Evolutionary conservation across 495 filamentous ascomycete species (phyloP).

Genomic region (Xylaria acuta): DNA sequence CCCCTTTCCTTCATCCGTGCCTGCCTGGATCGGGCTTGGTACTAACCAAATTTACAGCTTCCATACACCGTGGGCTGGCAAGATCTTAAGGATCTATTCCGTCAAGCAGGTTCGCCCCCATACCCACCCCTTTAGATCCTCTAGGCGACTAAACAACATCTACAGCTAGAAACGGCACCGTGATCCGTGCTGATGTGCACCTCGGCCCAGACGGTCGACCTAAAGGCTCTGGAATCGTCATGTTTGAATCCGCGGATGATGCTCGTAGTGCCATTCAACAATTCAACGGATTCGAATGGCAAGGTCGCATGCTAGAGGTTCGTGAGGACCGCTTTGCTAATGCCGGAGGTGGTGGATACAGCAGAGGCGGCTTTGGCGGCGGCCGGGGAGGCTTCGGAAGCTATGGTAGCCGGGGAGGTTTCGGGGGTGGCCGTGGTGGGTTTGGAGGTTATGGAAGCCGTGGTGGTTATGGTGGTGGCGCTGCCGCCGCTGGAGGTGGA

Average conservation of each 20-base stretch:
- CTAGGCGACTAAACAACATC: neutral
- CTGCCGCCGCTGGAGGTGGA: conserved; percentile 49
- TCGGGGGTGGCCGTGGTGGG: conserved; percentile 49
- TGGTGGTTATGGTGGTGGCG: conserved; percentile 45
- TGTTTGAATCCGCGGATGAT: conserved; percentile 92
- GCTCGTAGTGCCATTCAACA: conserved; percentile 94
- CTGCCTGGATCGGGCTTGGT: conserved; percentile 35
- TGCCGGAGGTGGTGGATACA: conserved; percentile 57
- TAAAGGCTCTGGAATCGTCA: conserved; percentile 95
- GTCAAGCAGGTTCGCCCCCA: conserved; percentile 84
- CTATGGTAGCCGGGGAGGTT: conserved; percentile 56
- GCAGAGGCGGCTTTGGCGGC: conserved; percentile 62
- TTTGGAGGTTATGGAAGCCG: conserved; percentile 49
- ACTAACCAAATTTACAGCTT: conserved; percentile 68
- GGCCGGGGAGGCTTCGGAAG: conserved; percentile 65
- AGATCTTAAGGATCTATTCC: conserved; percentile 98
- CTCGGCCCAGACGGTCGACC: conserved; percentile 89
- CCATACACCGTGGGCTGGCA: conserved; percentile 99
- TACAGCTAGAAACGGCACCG: conserved; percentile 70
- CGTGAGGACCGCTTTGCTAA: conserved; percentile 95
- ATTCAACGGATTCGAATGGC: conserved; percentile 99
- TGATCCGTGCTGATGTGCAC: conserved; percentile 96
- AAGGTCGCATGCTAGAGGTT: conserved; percentile 90
- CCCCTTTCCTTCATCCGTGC: conserved; percentile 32
- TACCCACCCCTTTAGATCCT: neutral